Evolutionary conservation across 768 basidiomycete species (phyloP), one percentile per base, ranked within the genome.

Genomic region (Mycena rosella): DNA sequence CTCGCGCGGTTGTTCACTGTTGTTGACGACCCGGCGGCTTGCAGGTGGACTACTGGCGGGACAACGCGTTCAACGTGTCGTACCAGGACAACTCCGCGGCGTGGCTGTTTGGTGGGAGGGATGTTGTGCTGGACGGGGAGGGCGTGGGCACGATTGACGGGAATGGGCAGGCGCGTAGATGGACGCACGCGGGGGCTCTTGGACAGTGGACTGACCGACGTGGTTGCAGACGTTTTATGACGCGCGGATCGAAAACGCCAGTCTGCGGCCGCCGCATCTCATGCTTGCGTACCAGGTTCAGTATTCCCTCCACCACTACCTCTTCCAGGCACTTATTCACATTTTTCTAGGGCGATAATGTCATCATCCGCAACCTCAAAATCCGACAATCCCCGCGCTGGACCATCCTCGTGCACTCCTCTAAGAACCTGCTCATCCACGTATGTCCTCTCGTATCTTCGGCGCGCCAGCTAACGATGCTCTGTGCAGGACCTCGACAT

Each of bases 61-160:
- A 32, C 30, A 52, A 52, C 30, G 51, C 51, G 29, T 52, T 52
- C 51, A 52, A 52, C 32, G 51, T 52, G 24, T 30, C 51, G n/a
- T 52, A 52, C 51, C 51, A 52, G 17, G 51, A 32, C 17, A 52
- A 52, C 30, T 52, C 51, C 30, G 51, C 51, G 8, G 51, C 51
- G 15, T 52, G 51, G 51, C 17, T 52, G 5, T 52, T 52, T 32
- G 51, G 51, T 2, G 51, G 51, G 9, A 30, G 14, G n/a, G 51
- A 52, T 14, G 51, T 52, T 8, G 51, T 52, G 51, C 51, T 52
- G 29, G 51, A 52, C 32, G 51, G 51, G 9, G 51, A 52, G 51
- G 51, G 51, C 51, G 2, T 13, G 1, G 51, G 51, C 10, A 52
- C 51, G 29, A 52, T 52, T 32, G 51, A 52, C 30, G 51, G 51